A percentile compares a stretch with the other conserved stretches of the same genome.
Conservation (phyloP, 2,329 filamentous ascomycete genomes). For the Lecanicillium sp. region DNA sequence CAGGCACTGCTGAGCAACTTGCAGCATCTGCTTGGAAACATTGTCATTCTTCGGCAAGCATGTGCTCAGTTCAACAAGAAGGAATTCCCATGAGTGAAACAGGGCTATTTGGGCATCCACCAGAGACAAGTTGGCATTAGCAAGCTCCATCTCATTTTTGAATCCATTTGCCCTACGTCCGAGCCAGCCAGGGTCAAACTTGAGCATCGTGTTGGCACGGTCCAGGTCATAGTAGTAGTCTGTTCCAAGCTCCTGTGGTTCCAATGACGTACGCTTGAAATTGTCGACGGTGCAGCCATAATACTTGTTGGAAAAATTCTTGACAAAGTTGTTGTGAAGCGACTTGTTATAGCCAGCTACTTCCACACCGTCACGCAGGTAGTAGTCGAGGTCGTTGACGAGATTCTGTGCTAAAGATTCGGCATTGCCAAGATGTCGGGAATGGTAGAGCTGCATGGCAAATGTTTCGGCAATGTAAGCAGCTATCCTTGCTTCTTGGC, state of each 20-base stretch:
- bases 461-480: slow-evolving; percentile 81
- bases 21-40: slow-evolving; percentile 62
- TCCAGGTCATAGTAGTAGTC: slow-evolving; percentile 80
- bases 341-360: slow-evolving; percentile 83
- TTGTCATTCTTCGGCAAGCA: slow-evolving; percentile 43
- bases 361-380: slow-evolving; percentile 67
- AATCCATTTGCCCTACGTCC: slow-evolving; percentile 66
- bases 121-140: slow-evolving; percentile 84
- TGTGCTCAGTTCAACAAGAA: slow-evolving; percentile 75
- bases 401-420: slow-evolving; percentile 61
- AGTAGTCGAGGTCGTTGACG: slow-evolving; percentile 69
- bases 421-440: slow-evolving; percentile 66
- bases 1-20: slow-evolving; percentile 71
- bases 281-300: slow-evolving; percentile 63
- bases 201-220: slow-evolving; percentile 67
- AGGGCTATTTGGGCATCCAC: slow-evolving; percentile 87
- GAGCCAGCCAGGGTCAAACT: slow-evolving; percentile 70
- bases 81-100: slow-evolving; percentile 81
- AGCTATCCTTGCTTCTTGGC: slow-evolving; percentile 62
- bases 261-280: slow-evolving; percentile 69
- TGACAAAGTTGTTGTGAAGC: slow-evolving; percentile 75
- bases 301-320: slow-evolving; percentile 77
- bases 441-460: slow-evolving; percentile 82
- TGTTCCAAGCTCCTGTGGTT: slow-evolving; percentile 57
- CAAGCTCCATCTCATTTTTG: slow-evolving; percentile 71